Conservation (phyloP, 768 basidiomycete species). For the Trametes maxima region DNA sequence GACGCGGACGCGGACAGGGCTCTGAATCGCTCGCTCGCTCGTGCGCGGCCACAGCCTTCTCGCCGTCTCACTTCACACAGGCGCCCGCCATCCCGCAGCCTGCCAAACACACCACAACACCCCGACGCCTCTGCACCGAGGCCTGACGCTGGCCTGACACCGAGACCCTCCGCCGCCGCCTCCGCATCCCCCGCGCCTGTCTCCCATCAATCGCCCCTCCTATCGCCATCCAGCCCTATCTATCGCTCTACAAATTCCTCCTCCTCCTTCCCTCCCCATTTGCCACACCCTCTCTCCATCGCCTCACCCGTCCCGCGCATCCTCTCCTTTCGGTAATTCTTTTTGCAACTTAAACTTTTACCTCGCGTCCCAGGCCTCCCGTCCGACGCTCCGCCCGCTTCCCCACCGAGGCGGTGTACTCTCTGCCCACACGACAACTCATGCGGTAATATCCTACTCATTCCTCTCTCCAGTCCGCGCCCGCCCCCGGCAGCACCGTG, state of each 20-base stretch:
- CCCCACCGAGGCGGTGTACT: no score
- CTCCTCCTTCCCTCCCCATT: neutral
- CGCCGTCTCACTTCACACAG: neutral
- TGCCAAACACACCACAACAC: neutral
- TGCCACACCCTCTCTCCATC: neutral
- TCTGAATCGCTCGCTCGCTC: neutral
- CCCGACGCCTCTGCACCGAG: neutral
- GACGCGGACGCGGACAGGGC: neutral
- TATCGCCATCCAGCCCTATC: slow-evolving; percentile 11
- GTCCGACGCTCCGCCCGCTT: neutral
- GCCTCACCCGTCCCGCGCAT: neutral
- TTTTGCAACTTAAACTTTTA: slow-evolving; percentile 19
- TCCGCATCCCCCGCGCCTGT: neutral
- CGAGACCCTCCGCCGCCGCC: neutral
- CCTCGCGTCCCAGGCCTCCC: slow-evolving; percentile 5
- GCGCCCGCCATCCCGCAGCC: neutral
- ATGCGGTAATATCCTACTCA: no score
- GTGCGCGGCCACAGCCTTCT: neutral
- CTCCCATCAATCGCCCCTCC: slow-evolving; percentile 5
- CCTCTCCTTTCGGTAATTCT: slow-evolving; percentile 8
- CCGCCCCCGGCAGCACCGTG: no score
- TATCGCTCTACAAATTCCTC: neutral
- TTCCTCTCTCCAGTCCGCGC: neutral
- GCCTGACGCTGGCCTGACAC: no score
- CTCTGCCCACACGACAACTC: no score